Conservation (phyloP, 2,329 filamentous ascomycete genomes). For the Exophiala aquamarina region DNA sequence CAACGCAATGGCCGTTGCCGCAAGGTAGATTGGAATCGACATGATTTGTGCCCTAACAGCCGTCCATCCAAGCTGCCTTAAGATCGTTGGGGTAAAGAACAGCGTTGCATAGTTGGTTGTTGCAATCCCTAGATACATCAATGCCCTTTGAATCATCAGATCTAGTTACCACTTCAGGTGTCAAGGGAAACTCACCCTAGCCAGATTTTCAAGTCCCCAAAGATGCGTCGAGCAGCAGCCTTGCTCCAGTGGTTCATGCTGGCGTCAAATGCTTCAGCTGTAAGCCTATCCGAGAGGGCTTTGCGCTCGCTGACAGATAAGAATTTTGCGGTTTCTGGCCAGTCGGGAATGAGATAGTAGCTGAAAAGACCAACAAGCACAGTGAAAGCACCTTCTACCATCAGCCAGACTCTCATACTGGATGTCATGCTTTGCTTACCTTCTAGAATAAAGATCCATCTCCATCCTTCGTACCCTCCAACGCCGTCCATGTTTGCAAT, state of each 20-base stretch:
- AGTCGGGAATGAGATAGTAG: constrained; percentile 32
- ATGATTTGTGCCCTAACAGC: no score
- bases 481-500: constrained; percentile 53
- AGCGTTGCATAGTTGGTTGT: no score
- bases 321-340: constrained; percentile 28
- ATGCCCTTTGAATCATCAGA: no score
- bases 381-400: constrained; percentile 61
- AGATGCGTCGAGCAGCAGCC: constrained; percentile 24
- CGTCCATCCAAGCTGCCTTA: no score
- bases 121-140: no score
- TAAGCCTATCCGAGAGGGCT: constrained; percentile 35
- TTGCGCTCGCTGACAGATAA: constrained; percentile 32
- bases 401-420: no score
- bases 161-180: no score
- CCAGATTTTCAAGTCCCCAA: constrained; percentile 35
- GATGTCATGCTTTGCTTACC: neutral
- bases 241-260: constrained; percentile 31
- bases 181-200: constrained; percentile 22
- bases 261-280: constrained; percentile 24
- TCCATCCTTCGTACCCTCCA: constrained; percentile 25
- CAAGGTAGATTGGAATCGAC: no score
- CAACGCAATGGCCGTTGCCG: no score
- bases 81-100: no score
- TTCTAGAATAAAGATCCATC: constrained; percentile 40
- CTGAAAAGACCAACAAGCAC: constrained; percentile 49